Conservation (phyloP, 176 grass and related monocot species). For the Bromus sterilis region DNA sequence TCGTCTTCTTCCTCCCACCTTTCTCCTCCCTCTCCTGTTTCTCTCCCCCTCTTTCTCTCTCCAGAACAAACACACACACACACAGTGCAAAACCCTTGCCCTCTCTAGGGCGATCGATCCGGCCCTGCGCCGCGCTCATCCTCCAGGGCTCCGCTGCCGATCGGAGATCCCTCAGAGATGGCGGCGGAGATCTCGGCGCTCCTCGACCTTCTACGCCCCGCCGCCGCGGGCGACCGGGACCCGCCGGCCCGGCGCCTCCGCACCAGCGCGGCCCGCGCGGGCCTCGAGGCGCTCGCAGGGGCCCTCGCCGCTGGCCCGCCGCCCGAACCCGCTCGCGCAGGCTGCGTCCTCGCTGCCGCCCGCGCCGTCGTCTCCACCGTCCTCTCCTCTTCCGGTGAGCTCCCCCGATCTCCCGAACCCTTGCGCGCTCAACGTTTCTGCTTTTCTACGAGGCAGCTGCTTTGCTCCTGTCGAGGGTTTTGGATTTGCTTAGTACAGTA, state of each 20-base stretch:
- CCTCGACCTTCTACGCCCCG: conserved; percentile 26
- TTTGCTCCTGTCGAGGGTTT: neutral
- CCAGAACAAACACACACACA: neutral
- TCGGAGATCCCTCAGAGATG: conserved; percentile 32
- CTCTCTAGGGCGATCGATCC: neutral
- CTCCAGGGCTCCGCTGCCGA: conserved; percentile 18
- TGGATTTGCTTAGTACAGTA: neutral
- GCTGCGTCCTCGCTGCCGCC: conserved; percentile 23
- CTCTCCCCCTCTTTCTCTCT: neutral
- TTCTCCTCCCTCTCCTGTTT: neutral
- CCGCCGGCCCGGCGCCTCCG: conserved; percentile 22
- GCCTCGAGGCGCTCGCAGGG: conserved; percentile 30
- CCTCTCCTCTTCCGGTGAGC: conserved; percentile 32
- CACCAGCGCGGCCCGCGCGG: neutral
- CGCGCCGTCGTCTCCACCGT: conserved; percentile 37
- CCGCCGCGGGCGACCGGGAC: conserved; percentile 9
- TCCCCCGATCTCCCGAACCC: neutral
- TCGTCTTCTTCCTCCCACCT: neutral
- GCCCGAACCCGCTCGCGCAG: conserved; percentile 14
- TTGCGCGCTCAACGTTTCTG: neutral
- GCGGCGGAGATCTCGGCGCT: conserved; percentile 49
- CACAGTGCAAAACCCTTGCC: conserved; percentile 16
- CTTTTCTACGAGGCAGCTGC: neutral
- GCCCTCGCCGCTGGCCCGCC: conserved; percentile 22
- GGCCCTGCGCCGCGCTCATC: neutral